These are phyloP conservation scores for Massospora cicadina DNA, from an alignment of 371 early-diverging fungal genomes.

Conservation along the genomic window DNA sequence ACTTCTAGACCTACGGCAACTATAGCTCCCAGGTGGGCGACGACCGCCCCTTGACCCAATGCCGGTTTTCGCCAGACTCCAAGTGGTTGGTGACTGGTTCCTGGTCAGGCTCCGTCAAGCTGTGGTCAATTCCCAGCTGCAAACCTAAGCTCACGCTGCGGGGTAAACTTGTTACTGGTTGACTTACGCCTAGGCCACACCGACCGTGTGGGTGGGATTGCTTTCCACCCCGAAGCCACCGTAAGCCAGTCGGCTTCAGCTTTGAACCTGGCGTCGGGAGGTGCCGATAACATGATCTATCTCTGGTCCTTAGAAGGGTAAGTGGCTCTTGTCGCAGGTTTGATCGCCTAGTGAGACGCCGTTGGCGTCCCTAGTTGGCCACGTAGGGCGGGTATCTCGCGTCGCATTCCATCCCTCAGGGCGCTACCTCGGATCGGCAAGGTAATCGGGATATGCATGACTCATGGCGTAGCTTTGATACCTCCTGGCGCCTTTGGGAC, in stretches of 20 bases:
- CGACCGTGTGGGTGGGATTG: constrained; percentile 75
- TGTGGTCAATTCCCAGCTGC: constrained; percentile 72
- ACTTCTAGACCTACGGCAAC: constrained; percentile 37
- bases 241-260: constrained; percentile 30
- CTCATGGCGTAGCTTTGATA: constrained; percentile 40
- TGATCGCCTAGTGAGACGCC: constrained; percentile 36
- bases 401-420: constrained; percentile 86
- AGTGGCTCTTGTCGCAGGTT: constrained; percentile 5
- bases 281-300: constrained; percentile 52
- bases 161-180: constrained; percentile 18
- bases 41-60: constrained; percentile 67
- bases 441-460: constrained; percentile 16
- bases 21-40: constrained; percentile 78
- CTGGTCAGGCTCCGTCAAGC: constrained; percentile 66
- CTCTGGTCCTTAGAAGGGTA: constrained; percentile 55
- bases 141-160: constrained; percentile 31
- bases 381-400: constrained; percentile 63
- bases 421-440: constrained; percentile 66
- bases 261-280: constrained; percentile 67
- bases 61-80: constrained; percentile 65
- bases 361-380: constrained; percentile 58
- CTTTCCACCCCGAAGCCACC: constrained; percentile 73
- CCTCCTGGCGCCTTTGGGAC: constrained; percentile 93
- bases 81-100: constrained; percentile 60
- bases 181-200: constrained; percentile 37